phyloP scores from a whole-genome alignment of 2,329 filamentous ascomycete genomes.

The Ceratocystis harringtonii region DNA sequence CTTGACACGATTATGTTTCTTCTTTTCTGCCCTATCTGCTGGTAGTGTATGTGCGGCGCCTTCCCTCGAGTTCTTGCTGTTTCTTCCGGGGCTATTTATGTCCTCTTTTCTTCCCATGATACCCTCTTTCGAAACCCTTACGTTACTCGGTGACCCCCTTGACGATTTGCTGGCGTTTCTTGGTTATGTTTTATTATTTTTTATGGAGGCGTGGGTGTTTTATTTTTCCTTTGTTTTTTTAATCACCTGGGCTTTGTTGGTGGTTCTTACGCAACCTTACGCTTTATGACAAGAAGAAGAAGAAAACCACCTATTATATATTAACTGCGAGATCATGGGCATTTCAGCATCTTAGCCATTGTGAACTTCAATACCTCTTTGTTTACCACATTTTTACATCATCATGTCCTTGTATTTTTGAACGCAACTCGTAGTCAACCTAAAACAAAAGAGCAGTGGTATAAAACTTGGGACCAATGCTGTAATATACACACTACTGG shows the following conservation, averaged over 20 bases:
- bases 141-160: neutral
- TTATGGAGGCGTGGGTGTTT: neutral
- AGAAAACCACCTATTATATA: neutral
- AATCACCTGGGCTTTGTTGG: neutral
- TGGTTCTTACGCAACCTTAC: neutral
- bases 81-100: constrained; percentile 4
- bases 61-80: neutral
- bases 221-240: neutral
- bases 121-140: constrained; percentile 2
- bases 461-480: no score
- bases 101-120: constrained; percentile 4
- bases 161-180: no score
- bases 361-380: no score
- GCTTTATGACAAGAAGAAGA: neutral
- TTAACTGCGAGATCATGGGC: neutral
- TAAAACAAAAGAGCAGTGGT: no score
- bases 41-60: neutral
- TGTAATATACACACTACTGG: no score
- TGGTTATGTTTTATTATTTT: neutral
- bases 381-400: no score
- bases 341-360: neutral
- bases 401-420: no score
- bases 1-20: neutral
- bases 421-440: no score
- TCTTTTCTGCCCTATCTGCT: neutral